These are phyloP conservation scores for Solanum rostratum DNA, from an alignment of 257 asterid genomes.

Conservation along the genomic window DNA sequence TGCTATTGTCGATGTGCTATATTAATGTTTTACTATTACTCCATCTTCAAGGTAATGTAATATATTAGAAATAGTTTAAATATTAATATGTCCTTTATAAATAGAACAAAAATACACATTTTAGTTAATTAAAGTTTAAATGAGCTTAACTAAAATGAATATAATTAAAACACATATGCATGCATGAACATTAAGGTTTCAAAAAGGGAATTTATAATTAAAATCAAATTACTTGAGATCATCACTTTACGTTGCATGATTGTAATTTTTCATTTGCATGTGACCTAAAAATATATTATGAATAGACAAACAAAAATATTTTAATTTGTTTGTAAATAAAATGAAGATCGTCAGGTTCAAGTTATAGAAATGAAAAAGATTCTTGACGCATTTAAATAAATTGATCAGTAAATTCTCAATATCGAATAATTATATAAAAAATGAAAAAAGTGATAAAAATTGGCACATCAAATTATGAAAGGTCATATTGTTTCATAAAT, in stretches of 20 bases:
- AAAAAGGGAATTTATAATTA: conserved; percentile 1
- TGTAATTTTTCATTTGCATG: conserved; percentile 24
- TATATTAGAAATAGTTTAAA: background rate
- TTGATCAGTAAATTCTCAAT: background rate
- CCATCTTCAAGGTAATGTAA: too few relatives aligned
- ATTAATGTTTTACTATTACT: background rate
- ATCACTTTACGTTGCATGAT: conserved; percentile 20
- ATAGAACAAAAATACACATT: too few relatives aligned
- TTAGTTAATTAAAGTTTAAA: too few relatives aligned
- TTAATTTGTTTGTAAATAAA: background rate
- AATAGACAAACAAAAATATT: conserved; percentile 16
- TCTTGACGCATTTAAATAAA: background rate
- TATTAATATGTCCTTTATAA: too few relatives aligned
- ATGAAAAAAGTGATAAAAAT: background rate
- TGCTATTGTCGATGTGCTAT: background rate
- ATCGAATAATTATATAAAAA: background rate
- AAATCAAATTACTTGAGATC: conserved; percentile 1
- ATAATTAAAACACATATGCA: background rate
- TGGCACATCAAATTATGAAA: conserved; percentile 6
- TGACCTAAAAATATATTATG: background rate
- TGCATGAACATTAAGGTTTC: background rate
- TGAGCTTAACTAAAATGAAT: too few relatives aligned
- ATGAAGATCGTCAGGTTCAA: background rate
- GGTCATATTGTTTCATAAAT: conserved; percentile 15
- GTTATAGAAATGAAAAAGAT: background rate